phyloP scores from a whole-genome alignment of 768 basidiomycete species.

The Psilocybe cyanescens region DNA sequence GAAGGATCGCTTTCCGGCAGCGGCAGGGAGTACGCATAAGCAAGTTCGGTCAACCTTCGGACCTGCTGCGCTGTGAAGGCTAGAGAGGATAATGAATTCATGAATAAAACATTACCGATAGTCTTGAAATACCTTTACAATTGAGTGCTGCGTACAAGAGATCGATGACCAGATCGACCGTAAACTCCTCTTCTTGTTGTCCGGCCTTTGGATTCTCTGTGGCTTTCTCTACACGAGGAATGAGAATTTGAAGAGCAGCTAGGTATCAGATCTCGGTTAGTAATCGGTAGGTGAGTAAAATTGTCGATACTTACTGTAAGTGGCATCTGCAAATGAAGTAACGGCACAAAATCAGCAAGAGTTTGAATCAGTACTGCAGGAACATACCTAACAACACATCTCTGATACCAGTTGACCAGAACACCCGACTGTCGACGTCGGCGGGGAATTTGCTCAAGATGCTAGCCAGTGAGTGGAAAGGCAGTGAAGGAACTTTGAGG shows the following conservation, averaged over 20 bases:
- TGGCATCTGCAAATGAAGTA: conserved; percentile 34
- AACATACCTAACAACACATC: conserved; percentile 71
- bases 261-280: background rate
- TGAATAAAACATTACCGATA: background rate
- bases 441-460: conserved; percentile 79
- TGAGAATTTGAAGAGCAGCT: conserved; percentile 64
- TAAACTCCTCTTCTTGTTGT: conserved; percentile 39
- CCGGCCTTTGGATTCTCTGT: conserved; percentile 27
- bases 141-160: conserved; percentile 55
- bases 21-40: conserved; percentile 30
- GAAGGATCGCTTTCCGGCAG: conserved; percentile 19
- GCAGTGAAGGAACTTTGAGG: conserved; percentile 82
- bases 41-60: conserved; percentile 47
- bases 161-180: conserved; percentile 38
- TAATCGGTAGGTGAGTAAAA: background rate
- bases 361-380: background rate
- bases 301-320: conserved; percentile 31
- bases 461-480: conserved; percentile 79
- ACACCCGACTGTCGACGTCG: conserved; percentile 75
- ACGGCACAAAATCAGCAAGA: conserved; percentile 8
- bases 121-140: conserved; percentile 53
- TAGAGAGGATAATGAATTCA: conserved; percentile 25
- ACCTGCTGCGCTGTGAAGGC: conserved; percentile 70
- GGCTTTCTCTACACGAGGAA: conserved; percentile 45
- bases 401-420: conserved; percentile 66